phyloP scores from a whole-genome alignment of 495 filamentous ascomycete species.

The Jackrogersella multiformis region DNA sequence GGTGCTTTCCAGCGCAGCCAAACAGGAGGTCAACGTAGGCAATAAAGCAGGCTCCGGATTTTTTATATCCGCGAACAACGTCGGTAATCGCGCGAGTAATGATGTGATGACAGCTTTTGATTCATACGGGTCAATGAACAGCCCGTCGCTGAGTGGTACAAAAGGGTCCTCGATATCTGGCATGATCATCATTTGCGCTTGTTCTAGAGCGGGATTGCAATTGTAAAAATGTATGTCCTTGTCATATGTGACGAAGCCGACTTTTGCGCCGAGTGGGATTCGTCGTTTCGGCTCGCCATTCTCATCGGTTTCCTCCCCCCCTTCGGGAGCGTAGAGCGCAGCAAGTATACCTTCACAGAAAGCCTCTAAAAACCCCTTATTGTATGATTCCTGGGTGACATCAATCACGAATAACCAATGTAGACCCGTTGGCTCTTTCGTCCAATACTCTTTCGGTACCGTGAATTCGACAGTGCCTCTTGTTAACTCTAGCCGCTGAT shows the following conservation, averaged over 20 bases:
- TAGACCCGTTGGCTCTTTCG: conserved; percentile 88
- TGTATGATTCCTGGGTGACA: conserved; percentile 87
- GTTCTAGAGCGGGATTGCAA: conserved; percentile 78
- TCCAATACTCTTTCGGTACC: conserved; percentile 99
- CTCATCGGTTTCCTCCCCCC: conserved; percentile 62
- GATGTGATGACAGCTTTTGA: conserved; percentile 86
- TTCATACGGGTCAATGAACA: conserved; percentile 96
- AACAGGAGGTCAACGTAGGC: conserved; percentile 81
- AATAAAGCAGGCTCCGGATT: conserved; percentile 88
- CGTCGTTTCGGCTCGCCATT: conserved; percentile 65
- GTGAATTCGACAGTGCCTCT: conserved; percentile 94
- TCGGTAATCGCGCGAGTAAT: conserved; percentile 80
- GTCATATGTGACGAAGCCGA: conserved; percentile 96
- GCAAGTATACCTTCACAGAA: conserved; percentile 89
- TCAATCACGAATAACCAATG: conserved; percentile 93
- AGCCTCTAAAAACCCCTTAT: conserved; percentile 87
- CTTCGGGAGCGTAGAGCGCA: conserved; percentile 78
- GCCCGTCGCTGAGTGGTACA: conserved; percentile 86
- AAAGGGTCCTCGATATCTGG: conserved; percentile 98
- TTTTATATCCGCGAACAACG: conserved; percentile 84
- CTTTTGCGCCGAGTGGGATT: conserved; percentile 81
- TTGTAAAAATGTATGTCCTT: conserved; percentile 98
- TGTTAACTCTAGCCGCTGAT: conserved; percentile 88
- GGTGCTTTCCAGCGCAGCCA: conserved; percentile 81
- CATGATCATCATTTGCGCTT: conserved; percentile 99